These are phyloP conservation scores for Podospora pseudocomata DNA, from an alignment of 495 filamentous ascomycete species.

Conservation along the genomic window DNA sequence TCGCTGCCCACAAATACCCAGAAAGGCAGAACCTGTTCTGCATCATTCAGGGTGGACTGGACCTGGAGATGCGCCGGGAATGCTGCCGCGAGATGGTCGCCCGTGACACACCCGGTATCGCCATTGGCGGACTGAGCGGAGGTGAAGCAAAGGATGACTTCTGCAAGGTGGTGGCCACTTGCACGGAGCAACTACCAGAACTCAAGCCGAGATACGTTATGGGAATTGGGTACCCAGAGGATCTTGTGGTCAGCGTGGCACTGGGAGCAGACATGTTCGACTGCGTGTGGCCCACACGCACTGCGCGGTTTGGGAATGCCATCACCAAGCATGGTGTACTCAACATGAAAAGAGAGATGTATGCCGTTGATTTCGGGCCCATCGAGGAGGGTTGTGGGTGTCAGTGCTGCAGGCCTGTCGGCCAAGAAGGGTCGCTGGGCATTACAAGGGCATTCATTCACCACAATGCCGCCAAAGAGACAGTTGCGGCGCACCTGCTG, in stretches of 20 bases:
- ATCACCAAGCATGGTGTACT: slow-evolving; percentile 76
- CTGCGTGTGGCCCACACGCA: slow-evolving; percentile 97
- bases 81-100: slow-evolving; percentile 89
- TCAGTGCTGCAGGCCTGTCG: slow-evolving; percentile 63
- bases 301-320: slow-evolving; percentile 93
- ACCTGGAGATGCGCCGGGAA: slow-evolving; percentile 79
- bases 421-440: slow-evolving; percentile 66
- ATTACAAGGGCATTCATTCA: slow-evolving; percentile 87
- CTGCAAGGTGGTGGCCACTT: slow-evolving; percentile 69
- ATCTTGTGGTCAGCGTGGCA: slow-evolving; percentile 85
- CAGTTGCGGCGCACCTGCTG: slow-evolving; percentile 88
- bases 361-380: slow-evolving; percentile 73
- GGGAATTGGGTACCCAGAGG: slow-evolving; percentile 96
- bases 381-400: slow-evolving; percentile 81
- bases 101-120: slow-evolving; percentile 90
- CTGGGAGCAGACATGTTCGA: slow-evolving; percentile 99
- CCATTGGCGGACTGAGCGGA: slow-evolving; percentile 90
- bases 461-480: slow-evolving; percentile 90
- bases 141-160: slow-evolving; percentile 63
- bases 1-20: slow-evolving; percentile 82
- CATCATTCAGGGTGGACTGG: slow-evolving; percentile 94
- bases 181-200: slow-evolving; percentile 80
- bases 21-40: slow-evolving; percentile 91
- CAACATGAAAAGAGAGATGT: slow-evolving; percentile 75
- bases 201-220: slow-evolving; percentile 95